These are phyloP conservation scores for Saccharum spontaneum DNA, from an alignment of 176 grass and related monocot species.

Conservation along the genomic window DNA sequence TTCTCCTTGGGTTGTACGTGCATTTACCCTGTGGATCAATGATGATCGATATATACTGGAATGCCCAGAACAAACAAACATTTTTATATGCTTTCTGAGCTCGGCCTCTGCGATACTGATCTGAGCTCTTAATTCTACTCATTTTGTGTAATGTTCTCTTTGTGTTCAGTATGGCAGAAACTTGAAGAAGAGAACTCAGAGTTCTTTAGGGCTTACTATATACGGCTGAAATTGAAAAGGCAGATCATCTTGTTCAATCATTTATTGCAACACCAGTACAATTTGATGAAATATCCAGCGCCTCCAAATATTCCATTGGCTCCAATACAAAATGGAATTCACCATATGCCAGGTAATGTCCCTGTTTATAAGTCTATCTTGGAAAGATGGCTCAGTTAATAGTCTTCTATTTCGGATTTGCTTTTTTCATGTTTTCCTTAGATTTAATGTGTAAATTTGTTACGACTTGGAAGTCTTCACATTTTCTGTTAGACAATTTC, in stretches of 20 bases:
- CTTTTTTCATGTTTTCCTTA: background rate
- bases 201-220: slow-evolving; percentile 95
- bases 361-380: slow-evolving; percentile 3
- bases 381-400: slow-evolving; percentile 1
- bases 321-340: slow-evolving; percentile 87
- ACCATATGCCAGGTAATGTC: slow-evolving; percentile 83
- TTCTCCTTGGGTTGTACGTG: slow-evolving; percentile 5
- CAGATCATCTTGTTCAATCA: slow-evolving; percentile 97
- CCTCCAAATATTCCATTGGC: slow-evolving; percentile 68
- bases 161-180: slow-evolving; percentile 96
- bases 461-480: slow-evolving; percentile 8
- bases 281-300: slow-evolving; percentile 86
- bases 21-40: background rate
- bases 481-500: slow-evolving; percentile 5
- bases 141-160: slow-evolving; percentile 33
- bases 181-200: slow-evolving; percentile 97
- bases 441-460: background rate
- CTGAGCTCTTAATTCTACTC: slow-evolving; percentile 6
- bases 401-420: background rate
- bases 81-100: slow-evolving; percentile 23
- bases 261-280: slow-evolving; percentile 86
- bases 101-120: background rate
- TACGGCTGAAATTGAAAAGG: slow-evolving; percentile 93
- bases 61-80: background rate
- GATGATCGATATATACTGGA: background rate